These are phyloP conservation scores for Fusarium kyushuense DNA, from an alignment of 2,329 filamentous ascomycete species.

Conservation along the genomic window DNA sequence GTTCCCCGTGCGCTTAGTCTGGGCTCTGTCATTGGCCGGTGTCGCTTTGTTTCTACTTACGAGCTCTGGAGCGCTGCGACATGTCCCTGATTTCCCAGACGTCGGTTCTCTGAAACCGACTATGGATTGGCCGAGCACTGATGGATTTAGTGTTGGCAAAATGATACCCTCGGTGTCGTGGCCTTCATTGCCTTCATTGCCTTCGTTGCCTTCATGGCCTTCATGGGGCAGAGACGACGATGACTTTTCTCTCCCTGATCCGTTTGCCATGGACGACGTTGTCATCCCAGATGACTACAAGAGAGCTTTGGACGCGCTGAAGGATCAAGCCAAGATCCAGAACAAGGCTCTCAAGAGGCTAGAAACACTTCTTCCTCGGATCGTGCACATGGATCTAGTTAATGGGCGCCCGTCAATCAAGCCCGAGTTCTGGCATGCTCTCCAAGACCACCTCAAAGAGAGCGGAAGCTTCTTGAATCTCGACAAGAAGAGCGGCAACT, in stretches of 20 bases:
- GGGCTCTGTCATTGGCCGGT: neutral
- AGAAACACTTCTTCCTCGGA: constrained; percentile 64
- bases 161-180: constrained; percentile 48
- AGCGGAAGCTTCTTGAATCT: constrained; percentile 63
- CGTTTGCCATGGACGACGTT: constrained; percentile 25
- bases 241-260: constrained; percentile 17
- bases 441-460: constrained; percentile 65
- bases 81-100: constrained; percentile 10
- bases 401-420: constrained; percentile 67
- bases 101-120: constrained; percentile 11
- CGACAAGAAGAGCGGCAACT: constrained; percentile 55
- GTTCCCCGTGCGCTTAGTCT: neutral
- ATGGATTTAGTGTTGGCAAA: constrained; percentile 37
- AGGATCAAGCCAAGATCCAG: constrained; percentile 52
- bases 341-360: constrained; percentile 58
- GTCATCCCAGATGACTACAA: constrained; percentile 47
- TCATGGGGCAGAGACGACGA: constrained; percentile 36
- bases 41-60: constrained; percentile 14
- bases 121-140: constrained; percentile 30
- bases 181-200: constrained; percentile 40
- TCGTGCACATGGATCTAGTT: constrained; percentile 66
- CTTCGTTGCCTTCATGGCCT: constrained; percentile 44
- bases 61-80: neutral
- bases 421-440: constrained; percentile 73
- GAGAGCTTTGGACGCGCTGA: constrained; percentile 49